phyloP scores from a whole-genome alignment of 805 yeast species.

The Yamadazyma sp. region DNA sequence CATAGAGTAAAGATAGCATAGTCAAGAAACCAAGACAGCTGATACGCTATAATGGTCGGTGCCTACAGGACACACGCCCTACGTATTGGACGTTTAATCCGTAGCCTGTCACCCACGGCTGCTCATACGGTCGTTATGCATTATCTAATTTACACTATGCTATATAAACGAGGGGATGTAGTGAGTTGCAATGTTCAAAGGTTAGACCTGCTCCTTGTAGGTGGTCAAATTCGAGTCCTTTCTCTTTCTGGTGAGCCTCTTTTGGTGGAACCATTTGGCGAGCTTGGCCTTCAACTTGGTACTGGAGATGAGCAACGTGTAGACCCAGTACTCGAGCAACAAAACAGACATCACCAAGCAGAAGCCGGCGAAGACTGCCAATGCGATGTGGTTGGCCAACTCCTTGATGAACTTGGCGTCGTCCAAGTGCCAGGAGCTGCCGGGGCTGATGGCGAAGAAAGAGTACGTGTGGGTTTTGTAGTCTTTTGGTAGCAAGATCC shows the following conservation, averaged over 20 bases:
- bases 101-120: too few relatives aligned
- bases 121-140: slow-evolving; percentile 6
- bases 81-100: too few relatives aligned
- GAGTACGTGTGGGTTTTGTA: slow-evolving; percentile 62
- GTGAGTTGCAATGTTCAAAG: slow-evolving; percentile 1
- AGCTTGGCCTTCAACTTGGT: slow-evolving; percentile 6
- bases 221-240: slow-evolving; percentile 55
- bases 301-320: slow-evolving; percentile 26
- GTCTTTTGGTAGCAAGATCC: slow-evolving; percentile 70
- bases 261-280: slow-evolving; percentile 13
- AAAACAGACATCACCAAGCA: slow-evolving; percentile 47
- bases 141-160: slow-evolving; percentile 12
- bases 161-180: slow-evolving; percentile 4
- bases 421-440: slow-evolving; percentile 90
- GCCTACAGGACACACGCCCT: too few relatives aligned
- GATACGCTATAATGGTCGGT: too few relatives aligned
- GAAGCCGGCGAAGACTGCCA: slow-evolving; percentile 72
- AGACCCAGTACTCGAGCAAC: slow-evolving; percentile 38
- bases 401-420: slow-evolving; percentile 80
- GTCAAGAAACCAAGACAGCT: too few relatives aligned
- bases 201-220: slow-evolving; percentile 13
- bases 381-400: slow-evolving; percentile 69
- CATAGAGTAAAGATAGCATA: too few relatives aligned
- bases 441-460: slow-evolving; percentile 73
- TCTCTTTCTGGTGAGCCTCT: slow-evolving; percentile 49